Evolutionary conservation across 2,329 filamentous ascomycete genomes (phyloP).

Genomic region (Exophiala phaeomuriformis): DNA sequence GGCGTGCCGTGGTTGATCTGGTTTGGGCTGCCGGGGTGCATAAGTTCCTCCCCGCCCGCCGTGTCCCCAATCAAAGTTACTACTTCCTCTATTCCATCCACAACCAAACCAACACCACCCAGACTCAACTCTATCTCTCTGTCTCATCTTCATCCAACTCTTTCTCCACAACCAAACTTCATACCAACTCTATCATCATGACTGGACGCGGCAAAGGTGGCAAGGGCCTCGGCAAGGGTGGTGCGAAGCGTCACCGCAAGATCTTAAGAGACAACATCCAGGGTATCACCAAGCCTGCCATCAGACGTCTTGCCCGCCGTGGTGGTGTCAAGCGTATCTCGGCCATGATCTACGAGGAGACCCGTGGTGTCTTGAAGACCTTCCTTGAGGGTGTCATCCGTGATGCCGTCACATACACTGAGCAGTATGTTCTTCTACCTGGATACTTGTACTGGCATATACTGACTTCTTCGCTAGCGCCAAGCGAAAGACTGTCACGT

Average conservation of each 20-base stretch:
- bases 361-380: constrained; percentile 70
- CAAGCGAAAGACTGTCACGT: constrained; percentile 48
- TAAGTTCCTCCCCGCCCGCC: constrained; percentile 18
- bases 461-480: constrained; percentile 69
- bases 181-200: constrained; percentile 44
- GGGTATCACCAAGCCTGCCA: constrained; percentile 97
- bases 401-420: constrained; percentile 72
- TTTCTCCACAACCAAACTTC: constrained; percentile 18
- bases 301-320: constrained; percentile 96
- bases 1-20: constrained; percentile 21
- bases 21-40: constrained; percentile 16
- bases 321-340: constrained; percentile 99
- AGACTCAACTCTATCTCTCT: neutral
- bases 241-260: constrained; percentile 98
- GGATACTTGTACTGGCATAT: constrained; percentile 47
- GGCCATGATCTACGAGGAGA: constrained; percentile 82
- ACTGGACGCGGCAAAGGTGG: constrained; percentile 77
- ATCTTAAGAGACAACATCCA: constrained; percentile 99
- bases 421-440: constrained; percentile 48
- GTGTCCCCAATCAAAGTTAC: constrained; percentile 14
- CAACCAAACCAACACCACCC: constrained; percentile 3
- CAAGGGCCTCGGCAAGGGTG: constrained; percentile 96
- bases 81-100: constrained; percentile 12
- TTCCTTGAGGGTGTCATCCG: constrained; percentile 77
- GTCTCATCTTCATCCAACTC: constrained; percentile 12